Conservation (phyloP, 2,329 filamentous ascomycete genomes). For the Neocucurbitaria cava region DNA sequence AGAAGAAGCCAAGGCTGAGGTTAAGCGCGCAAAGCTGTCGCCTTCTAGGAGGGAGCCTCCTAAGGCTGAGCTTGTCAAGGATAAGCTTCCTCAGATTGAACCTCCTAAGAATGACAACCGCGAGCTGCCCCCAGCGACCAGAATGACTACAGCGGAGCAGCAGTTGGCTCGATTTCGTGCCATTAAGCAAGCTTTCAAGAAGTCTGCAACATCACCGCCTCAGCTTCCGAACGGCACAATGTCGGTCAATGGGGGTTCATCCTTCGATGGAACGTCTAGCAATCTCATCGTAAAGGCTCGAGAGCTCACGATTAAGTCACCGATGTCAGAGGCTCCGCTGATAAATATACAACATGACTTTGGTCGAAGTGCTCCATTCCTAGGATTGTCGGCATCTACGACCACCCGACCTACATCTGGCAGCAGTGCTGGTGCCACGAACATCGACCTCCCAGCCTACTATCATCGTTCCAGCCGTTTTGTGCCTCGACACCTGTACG, state of each 20-base stretch:
- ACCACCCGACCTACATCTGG: conserved; percentile 17
- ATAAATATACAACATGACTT: conserved; percentile 28
- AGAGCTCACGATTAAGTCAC: conserved; percentile 13
- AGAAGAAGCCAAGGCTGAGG: conserved; percentile 20
- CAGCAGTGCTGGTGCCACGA: conserved; percentile 17
- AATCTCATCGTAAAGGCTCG: conserved; percentile 24
- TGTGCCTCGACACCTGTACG: conserved; percentile 45
- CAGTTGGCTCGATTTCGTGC: conserved; percentile 32
- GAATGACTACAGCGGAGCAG: conserved; percentile 29
- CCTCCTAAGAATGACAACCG: conserved; percentile 9
- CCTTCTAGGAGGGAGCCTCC: too few relatives aligned
- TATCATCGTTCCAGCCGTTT: conserved; percentile 43
- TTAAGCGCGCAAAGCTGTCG: conserved; percentile 31
- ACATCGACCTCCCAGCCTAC: conserved; percentile 35
- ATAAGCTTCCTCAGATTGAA: too few relatives aligned
- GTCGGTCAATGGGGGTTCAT: conserved; percentile 16
- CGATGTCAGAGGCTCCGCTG: conserved; percentile 9
- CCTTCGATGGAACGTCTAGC: conserved; percentile 7
- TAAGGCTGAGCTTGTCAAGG: too few relatives aligned
- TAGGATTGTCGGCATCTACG: conserved; percentile 20
- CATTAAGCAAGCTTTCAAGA: conserved; percentile 20
- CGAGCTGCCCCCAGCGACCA: conserved; percentile 5
- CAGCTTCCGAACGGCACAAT: conserved; percentile 10
- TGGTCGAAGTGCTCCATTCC: conserved; percentile 36
- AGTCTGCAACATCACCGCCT: conserved; percentile 14